These are phyloP conservation scores for Penicillium sp. DNA, from an alignment of 2,329 filamentous ascomycete genomes.

Conservation along the genomic window DNA sequence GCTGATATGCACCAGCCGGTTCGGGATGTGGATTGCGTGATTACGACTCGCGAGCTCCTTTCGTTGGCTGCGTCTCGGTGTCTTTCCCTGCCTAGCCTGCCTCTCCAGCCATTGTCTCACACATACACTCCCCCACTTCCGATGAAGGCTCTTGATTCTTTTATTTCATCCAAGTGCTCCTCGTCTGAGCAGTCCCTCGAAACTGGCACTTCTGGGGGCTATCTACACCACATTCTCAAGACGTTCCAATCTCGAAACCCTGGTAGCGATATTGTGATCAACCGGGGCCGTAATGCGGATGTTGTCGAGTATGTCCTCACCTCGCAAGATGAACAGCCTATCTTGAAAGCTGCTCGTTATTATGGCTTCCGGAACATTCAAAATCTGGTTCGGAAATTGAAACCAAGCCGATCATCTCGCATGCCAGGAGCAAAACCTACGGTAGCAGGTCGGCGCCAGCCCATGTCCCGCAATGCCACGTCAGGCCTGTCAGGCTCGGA, in stretches of 20 bases:
- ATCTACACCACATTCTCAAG: slow-evolving; percentile 80
- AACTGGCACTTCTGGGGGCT: slow-evolving; percentile 84
- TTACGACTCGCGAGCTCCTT: slow-evolving; percentile 91
- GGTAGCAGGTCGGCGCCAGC: slow-evolving; percentile 32
- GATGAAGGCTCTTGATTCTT: slow-evolving; percentile 67
- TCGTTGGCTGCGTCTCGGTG: slow-evolving; percentile 81
- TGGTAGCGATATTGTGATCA: slow-evolving; percentile 69
- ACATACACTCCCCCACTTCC: slow-evolving; percentile 65
- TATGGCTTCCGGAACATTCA: slow-evolving; percentile 99
- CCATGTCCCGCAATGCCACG: slow-evolving; percentile 35
- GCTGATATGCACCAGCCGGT: slow-evolving; percentile 52
- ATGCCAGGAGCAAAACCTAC: slow-evolving; percentile 72
- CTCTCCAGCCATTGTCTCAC: slow-evolving; percentile 57
- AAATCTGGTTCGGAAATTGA: slow-evolving; percentile 89
- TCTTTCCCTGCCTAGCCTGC: slow-evolving; percentile 72
- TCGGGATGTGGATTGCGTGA: slow-evolving; percentile 95
- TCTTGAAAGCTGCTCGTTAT: slow-evolving; percentile 84
- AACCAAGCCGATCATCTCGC: slow-evolving; percentile 74
- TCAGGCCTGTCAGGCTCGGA: slow-evolving; percentile 52
- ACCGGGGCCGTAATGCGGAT: slow-evolving; percentile 83
- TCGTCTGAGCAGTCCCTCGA: slow-evolving; percentile 47
- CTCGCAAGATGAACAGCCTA: slow-evolving; percentile 55
- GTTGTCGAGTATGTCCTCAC: slow-evolving; percentile 81
- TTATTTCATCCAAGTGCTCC: slow-evolving; percentile 67
- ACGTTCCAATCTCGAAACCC: slow-evolving; percentile 70